Evolutionary conservation across 805 yeast genomes (phyloP).

Genomic region (Ogataea trehaloabstinens): DNA sequence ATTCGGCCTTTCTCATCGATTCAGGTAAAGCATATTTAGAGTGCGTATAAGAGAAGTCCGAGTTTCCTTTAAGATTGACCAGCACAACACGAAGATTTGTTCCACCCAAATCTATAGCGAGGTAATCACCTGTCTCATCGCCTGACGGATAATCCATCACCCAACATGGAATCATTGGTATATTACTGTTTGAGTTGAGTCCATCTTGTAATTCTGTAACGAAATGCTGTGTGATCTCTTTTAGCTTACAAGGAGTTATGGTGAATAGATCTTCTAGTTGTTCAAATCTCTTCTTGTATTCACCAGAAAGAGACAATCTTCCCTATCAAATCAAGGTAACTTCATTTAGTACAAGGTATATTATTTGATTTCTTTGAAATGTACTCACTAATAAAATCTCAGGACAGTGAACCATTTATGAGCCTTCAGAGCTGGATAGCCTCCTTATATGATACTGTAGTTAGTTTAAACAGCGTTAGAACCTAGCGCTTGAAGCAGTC

Average conservation of each 20-base stretch:
- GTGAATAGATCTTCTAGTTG: conserved; percentile 61
- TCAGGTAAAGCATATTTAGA: conserved; percentile 81
- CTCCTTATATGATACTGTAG: no score
- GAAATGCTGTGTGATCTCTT: conserved; percentile 71
- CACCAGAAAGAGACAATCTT: conserved; percentile 9
- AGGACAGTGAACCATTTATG: no score
- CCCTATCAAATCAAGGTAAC: no score
- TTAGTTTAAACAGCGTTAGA: no score
- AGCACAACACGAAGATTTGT: conserved; percentile 92
- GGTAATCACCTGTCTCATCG: conserved; percentile 79
- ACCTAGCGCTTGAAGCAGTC: no score
- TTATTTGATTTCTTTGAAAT: no score
- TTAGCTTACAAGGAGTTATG: conserved; percentile 58
- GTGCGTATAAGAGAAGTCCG: conserved; percentile 82
- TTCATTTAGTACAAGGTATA: no score
- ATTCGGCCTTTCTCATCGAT: conserved; percentile 70
- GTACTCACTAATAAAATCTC: no score
- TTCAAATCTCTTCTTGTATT: conserved; percentile 32
- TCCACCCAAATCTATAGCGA: conserved; percentile 97
- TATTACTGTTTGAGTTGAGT: conserved; percentile 67
- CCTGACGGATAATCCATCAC: conserved; percentile 94
- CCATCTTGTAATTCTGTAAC: conserved; percentile 80
- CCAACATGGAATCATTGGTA: conserved; percentile 98
- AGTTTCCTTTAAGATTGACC: conserved; percentile 78
- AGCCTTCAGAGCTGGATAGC: background rate